Evolutionary conservation across 2,329 filamentous ascomycete species (phyloP).

Genomic region (Paraphoma chrysanthemicola): DNA sequence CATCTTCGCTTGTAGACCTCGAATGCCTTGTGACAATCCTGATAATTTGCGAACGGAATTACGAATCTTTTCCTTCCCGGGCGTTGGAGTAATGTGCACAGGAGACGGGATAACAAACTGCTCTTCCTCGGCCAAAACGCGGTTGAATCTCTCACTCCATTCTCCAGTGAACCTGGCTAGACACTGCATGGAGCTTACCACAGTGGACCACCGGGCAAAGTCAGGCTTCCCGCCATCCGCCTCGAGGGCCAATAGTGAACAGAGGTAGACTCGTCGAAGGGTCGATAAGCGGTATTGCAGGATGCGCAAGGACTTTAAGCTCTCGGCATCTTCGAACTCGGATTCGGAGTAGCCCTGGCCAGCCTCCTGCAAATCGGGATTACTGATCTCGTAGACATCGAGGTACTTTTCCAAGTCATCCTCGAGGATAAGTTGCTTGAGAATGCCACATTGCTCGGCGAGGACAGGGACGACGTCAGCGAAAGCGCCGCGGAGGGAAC

Average conservation of each 20-base stretch:
- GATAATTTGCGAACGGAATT: conserved; percentile 88
- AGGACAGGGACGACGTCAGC: conserved; percentile 74
- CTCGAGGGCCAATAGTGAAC: conserved; percentile 86
- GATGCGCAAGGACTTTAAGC: conserved; percentile 76
- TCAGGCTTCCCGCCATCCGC: conserved; percentile 80
- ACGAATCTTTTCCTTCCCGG: conserved; percentile 82
- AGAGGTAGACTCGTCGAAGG: conserved; percentile 83
- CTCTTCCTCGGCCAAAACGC: conserved; percentile 80
- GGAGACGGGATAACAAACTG: conserved; percentile 60
- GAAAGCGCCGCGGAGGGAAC: conserved; percentile 74
- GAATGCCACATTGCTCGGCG: conserved; percentile 69
- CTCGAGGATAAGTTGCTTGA: conserved; percentile 78
- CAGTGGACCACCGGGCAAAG: conserved; percentile 77
- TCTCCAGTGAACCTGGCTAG: conserved; percentile 68
- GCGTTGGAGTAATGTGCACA: conserved; percentile 68
- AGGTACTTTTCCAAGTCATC: conserved; percentile 90
- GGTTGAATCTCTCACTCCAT: conserved; percentile 70
- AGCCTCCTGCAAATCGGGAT: conserved; percentile 56
- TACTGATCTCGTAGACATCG: conserved; percentile 66
- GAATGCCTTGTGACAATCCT: conserved; percentile 86
- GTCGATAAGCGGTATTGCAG: conserved; percentile 75
- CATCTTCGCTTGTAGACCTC: conserved; percentile 92
- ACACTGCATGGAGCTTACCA: conserved; percentile 74
- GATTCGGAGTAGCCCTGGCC: conserved; percentile 63
- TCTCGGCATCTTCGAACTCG: conserved; percentile 78